These are phyloP conservation scores for Alternaria atra DNA, from an alignment of 2,329 filamentous ascomycete genomes.

Conservation along the genomic window DNA sequence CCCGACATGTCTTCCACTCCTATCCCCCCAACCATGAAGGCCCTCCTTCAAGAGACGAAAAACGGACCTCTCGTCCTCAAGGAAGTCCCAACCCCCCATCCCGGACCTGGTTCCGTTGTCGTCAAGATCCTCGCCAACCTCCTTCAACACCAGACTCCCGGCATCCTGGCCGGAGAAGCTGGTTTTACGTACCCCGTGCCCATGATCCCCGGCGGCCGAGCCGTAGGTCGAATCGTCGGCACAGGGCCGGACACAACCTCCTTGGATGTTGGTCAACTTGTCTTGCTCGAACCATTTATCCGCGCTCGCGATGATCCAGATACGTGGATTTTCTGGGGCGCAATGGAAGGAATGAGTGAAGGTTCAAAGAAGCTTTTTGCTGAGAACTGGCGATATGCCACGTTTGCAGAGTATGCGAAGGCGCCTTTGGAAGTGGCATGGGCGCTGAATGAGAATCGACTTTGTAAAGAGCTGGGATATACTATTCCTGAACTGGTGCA, in stretches of 20 bases:
- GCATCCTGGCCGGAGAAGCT: conserved; percentile 14
- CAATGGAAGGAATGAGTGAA: conserved; percentile 37
- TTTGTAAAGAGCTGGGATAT: conserved; percentile 42
- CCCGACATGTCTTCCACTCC: background rate
- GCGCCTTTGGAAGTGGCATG: conserved; percentile 50
- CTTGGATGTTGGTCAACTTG: conserved; percentile 49
- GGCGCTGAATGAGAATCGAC: conserved; percentile 41
- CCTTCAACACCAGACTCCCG: conserved; percentile 1
- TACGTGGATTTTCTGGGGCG: conserved; percentile 36
- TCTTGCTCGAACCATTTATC: conserved; percentile 48
- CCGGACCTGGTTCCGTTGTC: conserved; percentile 49
- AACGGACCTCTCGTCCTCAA: conserved; percentile 38
- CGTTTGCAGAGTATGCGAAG: conserved; percentile 47
- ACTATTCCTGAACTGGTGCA: background rate
- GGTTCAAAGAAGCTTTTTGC: conserved; percentile 32
- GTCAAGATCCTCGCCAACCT: conserved; percentile 50
- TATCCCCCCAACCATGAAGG: conserved; percentile 29
- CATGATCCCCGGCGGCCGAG: conserved; percentile 7
- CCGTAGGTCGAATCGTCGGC: conserved; percentile 38
- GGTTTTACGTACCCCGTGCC: conserved; percentile 14
- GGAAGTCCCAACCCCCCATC: conserved; percentile 39
- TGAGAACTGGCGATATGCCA: conserved; percentile 49
- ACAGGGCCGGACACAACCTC: conserved; percentile 30
- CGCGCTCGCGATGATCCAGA: conserved; percentile 48
- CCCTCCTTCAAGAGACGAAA: conserved; percentile 41